Conservation (phyloP, 192 early-diverging fungal species). For the Gamsiella multidivaricata region DNA sequence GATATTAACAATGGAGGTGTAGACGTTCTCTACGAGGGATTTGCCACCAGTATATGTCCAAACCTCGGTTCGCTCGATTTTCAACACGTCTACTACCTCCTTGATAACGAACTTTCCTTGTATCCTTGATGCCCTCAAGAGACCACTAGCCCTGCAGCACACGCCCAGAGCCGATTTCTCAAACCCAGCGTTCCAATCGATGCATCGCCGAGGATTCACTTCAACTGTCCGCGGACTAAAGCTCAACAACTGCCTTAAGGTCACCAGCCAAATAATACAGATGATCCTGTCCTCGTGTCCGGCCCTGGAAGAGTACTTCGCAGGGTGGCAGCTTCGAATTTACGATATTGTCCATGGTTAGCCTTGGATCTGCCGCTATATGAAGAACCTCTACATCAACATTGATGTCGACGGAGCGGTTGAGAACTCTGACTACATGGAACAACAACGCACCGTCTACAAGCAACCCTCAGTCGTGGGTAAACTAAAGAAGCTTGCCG, state of each 20-base stretch:
- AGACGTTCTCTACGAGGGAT: neutral
- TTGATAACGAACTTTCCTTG: neutral
- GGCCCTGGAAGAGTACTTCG: neutral
- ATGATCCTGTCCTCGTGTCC: constrained; percentile 1
- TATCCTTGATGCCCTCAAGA: neutral
- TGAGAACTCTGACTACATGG: neutral
- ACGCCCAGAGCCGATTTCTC: neutral
- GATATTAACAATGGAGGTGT: neutral
- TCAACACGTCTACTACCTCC: neutral
- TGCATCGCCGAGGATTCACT: neutral
- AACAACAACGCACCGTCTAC: neutral
- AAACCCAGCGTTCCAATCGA: neutral
- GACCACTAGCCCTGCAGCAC: neutral
- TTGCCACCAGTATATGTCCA: neutral
- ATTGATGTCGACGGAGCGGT: neutral
- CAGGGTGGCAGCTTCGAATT: neutral
- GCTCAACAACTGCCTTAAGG: neutral
- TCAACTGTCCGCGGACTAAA: neutral
- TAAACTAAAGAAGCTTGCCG: neutral
- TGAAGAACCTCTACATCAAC: neutral
- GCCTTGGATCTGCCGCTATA: neutral
- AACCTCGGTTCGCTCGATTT: neutral
- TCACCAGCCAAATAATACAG: neutral
- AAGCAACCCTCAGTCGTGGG: neutral
- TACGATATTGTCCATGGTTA: neutral